Base-by-base conservation (phyloP, 306 rosid genomes). In the Begonia masoniana region DNA sequence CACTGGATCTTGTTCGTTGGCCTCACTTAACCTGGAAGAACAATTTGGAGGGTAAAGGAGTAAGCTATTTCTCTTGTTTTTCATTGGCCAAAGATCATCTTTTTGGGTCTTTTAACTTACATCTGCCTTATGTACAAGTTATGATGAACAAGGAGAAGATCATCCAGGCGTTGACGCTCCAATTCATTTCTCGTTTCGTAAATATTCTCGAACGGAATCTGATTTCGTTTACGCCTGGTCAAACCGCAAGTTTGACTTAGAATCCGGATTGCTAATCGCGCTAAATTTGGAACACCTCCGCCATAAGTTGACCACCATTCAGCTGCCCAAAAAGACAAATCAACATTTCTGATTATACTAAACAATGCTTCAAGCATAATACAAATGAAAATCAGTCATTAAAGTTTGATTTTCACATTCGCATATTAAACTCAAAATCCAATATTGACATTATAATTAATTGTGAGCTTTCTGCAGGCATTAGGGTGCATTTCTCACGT, bases 281-380 rank as follows among this genome's bases (percentile, higher is more conserved):
- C 74, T 71, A 88, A 72, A 76, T 80, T 82, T 15, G 95, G 94
- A 72, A 89, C 84, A 58, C 83, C 81, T 68, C 94, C 94, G 62
- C 94, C 97, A 68, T 82, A 85, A 54, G 95, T 82, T 58, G 94
- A 82, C 97, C 95, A 89, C 97, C 97, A 89, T 76, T 89, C 97
- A 53, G 84, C 94, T 88, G 62, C 50, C 50, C 53, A 71, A 13
- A 55, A 71, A 17, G 41, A 10, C 7, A 31, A 31, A 31, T 31
- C 39, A 31, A 7, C 39, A 6, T 31, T 31, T 6, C 39, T 2
- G 7, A 31, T 31, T 31, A 31, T 31, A 31, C 39, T 31, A 31
- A 31, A 31, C 35, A 17, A 17, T 17, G 19, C 19, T 17, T 17
- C 19, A 17, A 17, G 19, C 19, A 17, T 17, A 17, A 17, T 17